Percentiles rank a stretch among this genome's conserved stretches.
These are phyloP conservation scores for Fusarium verrucosum DNA, from an alignment of 2,329 filamentous ascomycete species.

Conservation along the genomic window DNA sequence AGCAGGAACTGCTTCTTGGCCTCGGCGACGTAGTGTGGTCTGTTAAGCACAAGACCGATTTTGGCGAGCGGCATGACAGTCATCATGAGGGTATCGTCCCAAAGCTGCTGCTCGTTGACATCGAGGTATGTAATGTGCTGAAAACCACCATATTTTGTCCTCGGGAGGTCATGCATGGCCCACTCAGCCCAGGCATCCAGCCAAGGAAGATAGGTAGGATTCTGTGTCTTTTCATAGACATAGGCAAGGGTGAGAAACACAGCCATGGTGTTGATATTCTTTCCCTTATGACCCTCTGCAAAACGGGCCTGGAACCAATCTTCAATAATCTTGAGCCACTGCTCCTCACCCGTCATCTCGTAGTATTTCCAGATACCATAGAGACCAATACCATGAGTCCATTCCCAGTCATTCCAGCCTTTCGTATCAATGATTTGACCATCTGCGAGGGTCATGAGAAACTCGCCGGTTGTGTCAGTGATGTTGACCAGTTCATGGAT, in stretches of 20 bases:
- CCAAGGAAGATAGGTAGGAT: slow-evolving; percentile 77
- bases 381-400: slow-evolving; percentile 82
- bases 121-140: slow-evolving; percentile 79
- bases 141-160: slow-evolving; percentile 76
- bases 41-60: slow-evolving; percentile 75
- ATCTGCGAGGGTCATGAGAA: slow-evolving; percentile 74
- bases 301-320: slow-evolving; percentile 78
- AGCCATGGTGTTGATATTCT: slow-evolving; percentile 88
- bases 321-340: slow-evolving; percentile 72
- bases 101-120: slow-evolving; percentile 77
- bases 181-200: slow-evolving; percentile 84
- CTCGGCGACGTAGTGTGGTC: slow-evolving; percentile 79
- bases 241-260: slow-evolving; percentile 79
- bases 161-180: slow-evolving; percentile 79
- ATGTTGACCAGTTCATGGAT: slow-evolving; percentile 82
- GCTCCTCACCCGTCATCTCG: slow-evolving; percentile 70
- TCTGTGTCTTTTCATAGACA: slow-evolving; percentile 78
- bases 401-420: slow-evolving; percentile 85
- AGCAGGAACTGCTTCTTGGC: slow-evolving; percentile 81
- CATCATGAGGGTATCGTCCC: slow-evolving; percentile 92
- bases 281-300: slow-evolving; percentile 76
- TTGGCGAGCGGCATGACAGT: slow-evolving; percentile 83
- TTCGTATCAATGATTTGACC: slow-evolving; percentile 85
- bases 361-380: slow-evolving; percentile 88
- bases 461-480: slow-evolving; percentile 77